Evolutionary conservation across 164 flowering plant species (phyloP).

Genomic region (Protea cynaroides): DNA sequence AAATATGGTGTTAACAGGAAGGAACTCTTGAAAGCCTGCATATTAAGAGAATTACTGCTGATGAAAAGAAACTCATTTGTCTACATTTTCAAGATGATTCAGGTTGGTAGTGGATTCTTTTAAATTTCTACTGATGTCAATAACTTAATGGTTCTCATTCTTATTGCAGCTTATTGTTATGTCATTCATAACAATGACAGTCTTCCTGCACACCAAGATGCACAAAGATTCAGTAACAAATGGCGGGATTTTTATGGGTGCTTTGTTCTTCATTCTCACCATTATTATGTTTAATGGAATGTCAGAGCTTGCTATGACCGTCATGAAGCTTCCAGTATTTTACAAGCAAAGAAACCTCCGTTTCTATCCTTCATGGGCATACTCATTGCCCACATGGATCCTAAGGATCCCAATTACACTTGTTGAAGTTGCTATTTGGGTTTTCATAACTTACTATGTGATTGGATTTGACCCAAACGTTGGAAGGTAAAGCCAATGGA

Average conservation of each 20-base stretch:
- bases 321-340: conserved; percentile 52
- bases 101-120: conserved; percentile 20
- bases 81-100: conserved; percentile 34
- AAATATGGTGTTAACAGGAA: conserved; percentile 36
- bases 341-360: conserved; percentile 79
- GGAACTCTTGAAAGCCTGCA: conserved; percentile 42
- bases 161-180: conserved; percentile 30
- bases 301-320: conserved; percentile 30
- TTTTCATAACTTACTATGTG: conserved; percentile 42
- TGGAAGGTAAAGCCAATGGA: conserved; percentile 27
- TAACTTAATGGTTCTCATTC: not conserved
- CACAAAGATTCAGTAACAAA: conserved; percentile 19
- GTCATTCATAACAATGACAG: conserved; percentile 35
- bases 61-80: conserved; percentile 33
- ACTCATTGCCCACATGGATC: conserved; percentile 67
- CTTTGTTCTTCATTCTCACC: conserved; percentile 33
- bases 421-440: conserved; percentile 45
- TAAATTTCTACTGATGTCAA: too few relatives aligned
- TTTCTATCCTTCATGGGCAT: conserved; percentile 89
- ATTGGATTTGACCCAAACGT: conserved; percentile 50
- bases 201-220: conserved; percentile 17
- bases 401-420: conserved; percentile 49
- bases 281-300: conserved; percentile 43
- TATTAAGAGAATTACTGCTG: conserved; percentile 39
- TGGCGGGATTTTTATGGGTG: conserved; percentile 40